A percentile compares a stretch with the other conserved stretches of the same genome.
These are phyloP conservation scores for Dendrobium catenatum DNA, from an alignment of 106 monocot genomes.

Conservation along the genomic window DNA sequence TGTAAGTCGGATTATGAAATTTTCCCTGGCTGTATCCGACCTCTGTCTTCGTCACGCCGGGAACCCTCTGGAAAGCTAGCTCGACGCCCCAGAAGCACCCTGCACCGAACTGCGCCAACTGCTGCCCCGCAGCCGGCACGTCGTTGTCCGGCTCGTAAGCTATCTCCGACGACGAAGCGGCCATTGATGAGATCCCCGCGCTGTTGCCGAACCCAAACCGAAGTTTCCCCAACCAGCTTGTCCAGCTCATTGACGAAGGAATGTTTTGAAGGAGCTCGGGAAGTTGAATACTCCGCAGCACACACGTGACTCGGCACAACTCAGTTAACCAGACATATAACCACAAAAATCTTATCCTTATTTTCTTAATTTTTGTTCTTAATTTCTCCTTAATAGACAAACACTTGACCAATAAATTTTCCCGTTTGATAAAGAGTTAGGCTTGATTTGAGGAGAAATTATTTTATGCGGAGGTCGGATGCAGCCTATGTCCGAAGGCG, in stretches of 20 bases:
- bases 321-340: too few relatives aligned
- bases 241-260: background rate
- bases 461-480: too few relatives aligned
- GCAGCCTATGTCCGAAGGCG: too few relatives aligned
- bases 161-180: conserved; percentile 15
- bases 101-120: conserved; percentile 68
- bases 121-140: conserved; percentile 29
- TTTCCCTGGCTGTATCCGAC: conserved; percentile 84
- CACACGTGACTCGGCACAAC: too few relatives aligned
- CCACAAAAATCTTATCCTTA: too few relatives aligned
- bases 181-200: background rate
- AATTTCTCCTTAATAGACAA: too few relatives aligned
- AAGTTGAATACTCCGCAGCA: too few relatives aligned
- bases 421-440: too few relatives aligned
- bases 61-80: conserved; percentile 62
- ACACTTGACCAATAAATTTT: too few relatives aligned
- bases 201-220: conserved; percentile 22
- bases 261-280: background rate
- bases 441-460: too few relatives aligned
- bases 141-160: conserved; percentile 54
- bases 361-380: too few relatives aligned
- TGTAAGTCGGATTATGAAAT: conserved; percentile 47
- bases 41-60: conserved; percentile 71
- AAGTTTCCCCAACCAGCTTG: conserved; percentile 11
- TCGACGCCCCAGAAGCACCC: conserved; percentile 84